Conservation (phyloP, 2,329 filamentous ascomycete species). For the Neocucurbitaria cava region DNA sequence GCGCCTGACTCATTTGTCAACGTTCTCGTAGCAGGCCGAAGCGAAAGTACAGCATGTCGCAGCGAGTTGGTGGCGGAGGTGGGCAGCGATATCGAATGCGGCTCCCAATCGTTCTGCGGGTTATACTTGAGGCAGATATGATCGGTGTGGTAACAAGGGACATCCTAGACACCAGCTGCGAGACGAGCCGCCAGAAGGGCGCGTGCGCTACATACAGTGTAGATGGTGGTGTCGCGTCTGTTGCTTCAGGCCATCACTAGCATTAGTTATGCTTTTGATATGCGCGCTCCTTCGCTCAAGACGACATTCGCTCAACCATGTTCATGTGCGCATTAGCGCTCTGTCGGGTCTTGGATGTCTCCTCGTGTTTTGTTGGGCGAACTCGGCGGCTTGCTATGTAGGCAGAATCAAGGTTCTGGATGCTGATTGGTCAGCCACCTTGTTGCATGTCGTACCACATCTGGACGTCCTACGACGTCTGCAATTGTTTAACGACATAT, state of each 20-base stretch:
- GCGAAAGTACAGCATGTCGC: neutral
- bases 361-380: conserved; percentile 31
- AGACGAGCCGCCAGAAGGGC: conserved; percentile 27
- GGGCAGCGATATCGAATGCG: neutral
- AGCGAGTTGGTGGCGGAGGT: neutral
- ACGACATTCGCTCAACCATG: neutral
- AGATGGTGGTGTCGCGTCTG: neutral
- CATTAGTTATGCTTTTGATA: neutral
- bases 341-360: conserved; percentile 12
- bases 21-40: neutral
- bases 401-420: conserved; percentile 25
- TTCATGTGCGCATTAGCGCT: conserved; percentile 22
- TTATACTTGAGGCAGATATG: neutral
- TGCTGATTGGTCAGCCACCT: conserved; percentile 31
- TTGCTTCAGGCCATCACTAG: neutral
- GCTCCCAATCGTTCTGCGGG: neutral
- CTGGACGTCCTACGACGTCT: conserved; percentile 35
- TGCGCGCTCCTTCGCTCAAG: conserved; percentile 1
- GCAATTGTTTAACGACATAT: conserved; percentile 21
- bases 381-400: conserved; percentile 34
- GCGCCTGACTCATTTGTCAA: neutral
- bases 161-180: conserved; percentile 17
- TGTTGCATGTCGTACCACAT: conserved; percentile 25
- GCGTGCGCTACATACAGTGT: conserved; percentile 13
- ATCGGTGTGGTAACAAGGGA: neutral